Conservation (phyloP, 2,329 filamentous ascomycete species). For the Cryphonectria japonica region DNA sequence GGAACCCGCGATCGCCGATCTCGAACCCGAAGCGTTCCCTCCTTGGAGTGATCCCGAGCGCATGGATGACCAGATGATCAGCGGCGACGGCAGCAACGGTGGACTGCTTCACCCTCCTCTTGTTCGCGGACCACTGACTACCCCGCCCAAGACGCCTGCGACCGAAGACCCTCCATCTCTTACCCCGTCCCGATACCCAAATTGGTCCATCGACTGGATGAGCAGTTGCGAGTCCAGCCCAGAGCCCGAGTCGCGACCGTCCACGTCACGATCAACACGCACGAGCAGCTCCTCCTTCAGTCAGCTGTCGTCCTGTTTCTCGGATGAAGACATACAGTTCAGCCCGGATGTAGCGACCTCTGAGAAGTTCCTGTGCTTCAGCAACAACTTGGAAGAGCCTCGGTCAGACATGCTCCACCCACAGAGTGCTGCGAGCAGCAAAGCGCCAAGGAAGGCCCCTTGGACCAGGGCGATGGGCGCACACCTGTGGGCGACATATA, state of each 20-base stretch:
- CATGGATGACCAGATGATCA: conserved; percentile 32
- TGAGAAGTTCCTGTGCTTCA: conserved; percentile 35
- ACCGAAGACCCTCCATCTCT: conserved; percentile 50
- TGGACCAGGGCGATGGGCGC: conserved; percentile 70
- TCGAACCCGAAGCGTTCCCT: conserved; percentile 30
- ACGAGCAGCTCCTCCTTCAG: conserved; percentile 63
- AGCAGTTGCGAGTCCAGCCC: conserved; percentile 63
- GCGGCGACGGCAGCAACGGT: conserved; percentile 32
- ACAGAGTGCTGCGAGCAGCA: conserved; percentile 13
- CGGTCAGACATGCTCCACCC: conserved; percentile 14
- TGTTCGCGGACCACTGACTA: conserved; percentile 49
- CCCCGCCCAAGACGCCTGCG: conserved; percentile 64
- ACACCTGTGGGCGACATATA: conserved; percentile 69
- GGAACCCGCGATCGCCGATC: conserved; percentile 47
- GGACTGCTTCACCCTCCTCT: conserved; percentile 34
- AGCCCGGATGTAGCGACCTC: conserved; percentile 52
- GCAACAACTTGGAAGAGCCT: conserved; percentile 13
- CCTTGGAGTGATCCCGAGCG: conserved; percentile 47
- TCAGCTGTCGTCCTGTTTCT: conserved; percentile 54
- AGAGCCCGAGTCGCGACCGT: conserved; percentile 62
- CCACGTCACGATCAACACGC: conserved; percentile 62
- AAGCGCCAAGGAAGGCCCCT: conserved; percentile 53
- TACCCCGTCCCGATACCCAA: conserved; percentile 54
- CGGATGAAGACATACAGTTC: conserved; percentile 59
- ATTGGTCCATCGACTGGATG: conserved; percentile 63